Evolutionary conservation across 2,329 filamentous ascomycete genomes (phyloP).

Genomic region (Penicillium thymicola): DNA sequence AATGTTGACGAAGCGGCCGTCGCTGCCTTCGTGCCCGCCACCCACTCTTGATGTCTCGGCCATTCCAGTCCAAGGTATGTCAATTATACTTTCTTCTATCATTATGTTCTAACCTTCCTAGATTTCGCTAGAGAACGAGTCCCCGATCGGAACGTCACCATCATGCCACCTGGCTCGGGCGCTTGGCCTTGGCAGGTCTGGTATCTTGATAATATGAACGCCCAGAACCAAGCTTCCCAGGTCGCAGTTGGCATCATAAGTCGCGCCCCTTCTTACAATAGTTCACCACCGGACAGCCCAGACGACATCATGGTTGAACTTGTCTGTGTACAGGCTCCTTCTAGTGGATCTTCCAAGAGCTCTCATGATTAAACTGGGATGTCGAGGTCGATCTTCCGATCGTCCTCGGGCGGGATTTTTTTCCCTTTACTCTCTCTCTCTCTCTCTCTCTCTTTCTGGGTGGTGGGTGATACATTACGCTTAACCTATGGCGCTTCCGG

Average conservation of each 20-base stretch:
- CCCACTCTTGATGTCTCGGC: constrained; percentile 33
- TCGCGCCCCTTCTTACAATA: constrained; percentile 31
- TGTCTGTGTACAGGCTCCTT: constrained; percentile 37
- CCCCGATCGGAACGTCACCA: constrained; percentile 22
- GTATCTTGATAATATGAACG: constrained; percentile 35
- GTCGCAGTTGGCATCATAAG: constrained; percentile 39
- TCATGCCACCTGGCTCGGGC: constrained; percentile 31
- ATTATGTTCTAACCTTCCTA: constrained; percentile 14
- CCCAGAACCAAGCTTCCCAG: constrained; percentile 33
- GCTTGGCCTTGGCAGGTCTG: constrained; percentile 36
- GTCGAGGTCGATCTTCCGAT: neutral
- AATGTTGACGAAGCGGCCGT: constrained; percentile 24
- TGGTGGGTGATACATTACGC: neutral
- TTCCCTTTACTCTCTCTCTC: neutral
- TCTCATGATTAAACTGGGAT: constrained; percentile 13
- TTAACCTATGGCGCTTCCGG: no score
- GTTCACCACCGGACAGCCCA: constrained; percentile 19
- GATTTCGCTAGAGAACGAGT: constrained; percentile 34
- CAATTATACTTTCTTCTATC: neutral
- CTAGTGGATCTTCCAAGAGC: constrained; percentile 19
- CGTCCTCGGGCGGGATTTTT: neutral
- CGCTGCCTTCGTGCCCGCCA: constrained; percentile 29
- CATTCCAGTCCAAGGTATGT: constrained; percentile 35
- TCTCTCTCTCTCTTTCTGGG: neutral
- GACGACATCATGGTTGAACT: constrained; percentile 38